Evolutionary conservation across 2,329 filamentous ascomycete genomes (phyloP), one percentile per base, ranked within the genome.

Genomic region (Claviceps fusiformis): DNA sequence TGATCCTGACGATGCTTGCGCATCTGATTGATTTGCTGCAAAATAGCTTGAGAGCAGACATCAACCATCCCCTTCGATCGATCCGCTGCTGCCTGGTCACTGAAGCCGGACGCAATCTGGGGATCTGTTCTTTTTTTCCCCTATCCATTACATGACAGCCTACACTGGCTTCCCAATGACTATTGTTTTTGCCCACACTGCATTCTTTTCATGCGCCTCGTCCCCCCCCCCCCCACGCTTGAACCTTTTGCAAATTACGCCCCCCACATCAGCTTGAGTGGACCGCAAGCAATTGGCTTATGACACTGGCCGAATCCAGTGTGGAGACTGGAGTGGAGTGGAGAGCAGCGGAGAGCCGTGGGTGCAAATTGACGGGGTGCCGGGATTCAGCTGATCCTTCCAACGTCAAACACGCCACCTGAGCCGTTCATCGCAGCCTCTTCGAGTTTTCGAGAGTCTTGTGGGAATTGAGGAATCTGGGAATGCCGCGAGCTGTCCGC

Each of bases 191-290:
- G 53, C 50, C 57, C 59, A 50, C 54, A 54, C 52, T 55, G 53
- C 55, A 44, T 58, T 59, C 54, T 59, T 61, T 63, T 60, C 61
- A 61, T 61, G 60, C 57, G 53, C 61, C 57, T 57, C 51, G 55
- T 59, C 58, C 55, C 24, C 55, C 56, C 33, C 55, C 55, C 24
- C 54, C 57, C 33, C 55, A 57, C 56, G 49, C 46, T 59, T 52
- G 55, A 58, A 55, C 56, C 54, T n/a, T 52, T 60, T 59, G 64
- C 66, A 68, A 63, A 68, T 69, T 69, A 55, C 56, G 39, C 49
- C 63, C 56, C 60, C 68, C 68, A 68, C 67, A 66, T 54, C 58
- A 69, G 67, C 66, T 68, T 54, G 45, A 48, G 57, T 62, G 60
- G 58, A 57, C 58, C 59, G 58, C 49, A 33, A 57, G 59, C 60